Percentiles rank a stretch among this genome's conserved stretches.
phyloP scores from a whole-genome alignment of 345 rosid genomes.

The Hibiscus syriacus region DNA sequence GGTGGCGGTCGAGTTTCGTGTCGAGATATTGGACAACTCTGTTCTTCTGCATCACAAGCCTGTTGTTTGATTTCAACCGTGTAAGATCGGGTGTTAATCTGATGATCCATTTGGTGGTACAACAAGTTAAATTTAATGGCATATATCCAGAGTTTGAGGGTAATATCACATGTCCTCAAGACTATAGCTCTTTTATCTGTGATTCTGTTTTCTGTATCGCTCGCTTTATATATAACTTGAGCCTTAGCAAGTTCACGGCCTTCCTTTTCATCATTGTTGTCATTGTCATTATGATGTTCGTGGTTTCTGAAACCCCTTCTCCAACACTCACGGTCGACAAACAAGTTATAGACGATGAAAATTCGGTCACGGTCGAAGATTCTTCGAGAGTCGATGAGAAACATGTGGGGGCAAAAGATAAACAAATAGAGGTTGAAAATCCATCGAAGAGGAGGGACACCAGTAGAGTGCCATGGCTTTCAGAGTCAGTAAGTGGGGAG shows the following conservation, averaged over 20 bases:
- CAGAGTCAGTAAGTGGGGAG: background rate
- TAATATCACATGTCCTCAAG: background rate
- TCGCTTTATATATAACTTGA: background rate
- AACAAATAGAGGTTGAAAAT: background rate
- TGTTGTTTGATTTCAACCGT: background rate
- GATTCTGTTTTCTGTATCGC: background rate
- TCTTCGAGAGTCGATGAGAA: background rate
- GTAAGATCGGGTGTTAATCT: background rate
- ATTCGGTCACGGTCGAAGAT: background rate
- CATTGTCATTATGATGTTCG: background rate
- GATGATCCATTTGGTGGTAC: background rate
- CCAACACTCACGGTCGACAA: background rate
- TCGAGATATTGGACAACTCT: background rate
- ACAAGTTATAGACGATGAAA: background rate
- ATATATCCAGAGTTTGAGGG: background rate
- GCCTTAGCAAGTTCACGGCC: background rate
- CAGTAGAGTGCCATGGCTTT: too few species aligned
- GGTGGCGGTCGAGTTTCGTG: background rate
- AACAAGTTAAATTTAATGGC: background rate
- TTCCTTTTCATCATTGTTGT: background rate
- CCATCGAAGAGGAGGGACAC: background rate
- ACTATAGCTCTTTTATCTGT: background rate
- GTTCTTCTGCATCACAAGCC: background rate
- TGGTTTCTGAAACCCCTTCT: background rate
- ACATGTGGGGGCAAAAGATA: background rate